Percentiles rank a stretch among this genome's conserved stretches.
Evolutionary conservation across 2,329 filamentous ascomycete species (phyloP).

Genomic region (Aspergillus transmontanensis): DNA sequence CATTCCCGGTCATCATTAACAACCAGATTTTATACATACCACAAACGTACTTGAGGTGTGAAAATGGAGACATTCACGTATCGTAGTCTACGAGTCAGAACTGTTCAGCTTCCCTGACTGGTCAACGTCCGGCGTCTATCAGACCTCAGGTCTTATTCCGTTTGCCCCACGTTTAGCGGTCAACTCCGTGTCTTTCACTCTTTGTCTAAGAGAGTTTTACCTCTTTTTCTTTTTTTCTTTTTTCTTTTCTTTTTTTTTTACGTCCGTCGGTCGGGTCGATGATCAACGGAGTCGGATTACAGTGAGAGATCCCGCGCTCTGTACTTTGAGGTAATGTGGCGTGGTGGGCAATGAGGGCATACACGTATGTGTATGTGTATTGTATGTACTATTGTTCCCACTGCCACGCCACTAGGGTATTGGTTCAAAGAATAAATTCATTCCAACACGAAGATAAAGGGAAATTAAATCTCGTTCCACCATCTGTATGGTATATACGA

Average conservation of each 20-base stretch:
- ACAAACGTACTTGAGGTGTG: neutral
- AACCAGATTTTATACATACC: neutral
- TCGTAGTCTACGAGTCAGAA: neutral
- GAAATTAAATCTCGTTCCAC: neutral
- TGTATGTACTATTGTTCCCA: neutral
- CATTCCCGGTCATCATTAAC: neutral
- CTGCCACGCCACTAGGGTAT: neutral
- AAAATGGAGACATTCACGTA: neutral
- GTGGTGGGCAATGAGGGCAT: neutral
- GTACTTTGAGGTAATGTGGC: neutral
- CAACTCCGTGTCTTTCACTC: neutral
- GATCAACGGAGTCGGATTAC: neutral
- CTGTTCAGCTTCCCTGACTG: neutral
- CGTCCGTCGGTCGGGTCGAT: neutral
- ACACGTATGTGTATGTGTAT: neutral
- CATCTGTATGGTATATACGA: neutral
- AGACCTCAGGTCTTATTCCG: neutral
- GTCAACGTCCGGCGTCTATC: conserved; percentile 1
- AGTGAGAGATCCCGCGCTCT: neutral
- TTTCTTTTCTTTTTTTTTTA: too few relatives aligned
- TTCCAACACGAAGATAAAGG: neutral
- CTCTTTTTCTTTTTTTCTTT: neutral
- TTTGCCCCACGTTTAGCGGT: conserved; percentile 3
- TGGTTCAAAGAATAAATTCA: neutral
- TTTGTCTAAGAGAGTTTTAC: neutral